phyloP scores from a whole-genome alignment of 2,329 filamentous ascomycete species.

The Sporothrix sp. region DNA sequence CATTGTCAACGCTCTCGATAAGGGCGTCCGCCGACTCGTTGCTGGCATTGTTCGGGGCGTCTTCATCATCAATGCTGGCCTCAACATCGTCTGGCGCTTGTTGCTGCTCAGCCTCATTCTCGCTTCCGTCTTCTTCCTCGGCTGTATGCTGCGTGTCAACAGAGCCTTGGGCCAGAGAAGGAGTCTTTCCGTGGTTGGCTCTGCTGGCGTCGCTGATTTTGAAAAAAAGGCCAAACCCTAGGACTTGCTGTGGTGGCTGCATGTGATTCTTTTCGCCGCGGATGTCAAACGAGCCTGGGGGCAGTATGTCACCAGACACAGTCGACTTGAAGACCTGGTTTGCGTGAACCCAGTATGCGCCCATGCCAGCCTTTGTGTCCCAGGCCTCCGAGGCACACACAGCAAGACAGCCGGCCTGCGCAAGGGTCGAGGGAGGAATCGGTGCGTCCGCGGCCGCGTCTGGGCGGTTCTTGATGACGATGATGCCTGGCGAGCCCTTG shows the following conservation, averaged over 20 bases:
- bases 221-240: constrained; percentile 84
- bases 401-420: constrained; percentile 77
- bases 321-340: constrained; percentile 85
- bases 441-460: constrained; percentile 63
- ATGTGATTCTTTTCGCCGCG: constrained; percentile 84
- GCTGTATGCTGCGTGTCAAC: too few species aligned
- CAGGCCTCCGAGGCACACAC: constrained; percentile 83
- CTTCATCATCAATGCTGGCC: neutral
- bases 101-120: constrained; percentile 21
- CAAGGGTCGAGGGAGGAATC: constrained; percentile 82
- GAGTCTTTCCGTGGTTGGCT: constrained; percentile 65
- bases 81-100: constrained; percentile 20
- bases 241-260: constrained; percentile 73
- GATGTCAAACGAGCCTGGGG: constrained; percentile 68
- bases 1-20: too few species aligned
- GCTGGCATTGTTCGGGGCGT: neutral
- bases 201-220: constrained; percentile 83
- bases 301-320: constrained; percentile 68
- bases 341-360: constrained; percentile 88
- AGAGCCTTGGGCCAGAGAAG: too few species aligned
- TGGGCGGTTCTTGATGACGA: constrained; percentile 75
- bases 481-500: constrained; percentile 69
- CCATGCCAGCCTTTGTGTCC: constrained; percentile 94
- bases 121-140: constrained; percentile 15
- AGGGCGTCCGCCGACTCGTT: too few species aligned